These are phyloP conservation scores for Bifiguratus adelaidae DNA, from an alignment of 192 early-diverging fungal species.

Conservation along the genomic window DNA sequence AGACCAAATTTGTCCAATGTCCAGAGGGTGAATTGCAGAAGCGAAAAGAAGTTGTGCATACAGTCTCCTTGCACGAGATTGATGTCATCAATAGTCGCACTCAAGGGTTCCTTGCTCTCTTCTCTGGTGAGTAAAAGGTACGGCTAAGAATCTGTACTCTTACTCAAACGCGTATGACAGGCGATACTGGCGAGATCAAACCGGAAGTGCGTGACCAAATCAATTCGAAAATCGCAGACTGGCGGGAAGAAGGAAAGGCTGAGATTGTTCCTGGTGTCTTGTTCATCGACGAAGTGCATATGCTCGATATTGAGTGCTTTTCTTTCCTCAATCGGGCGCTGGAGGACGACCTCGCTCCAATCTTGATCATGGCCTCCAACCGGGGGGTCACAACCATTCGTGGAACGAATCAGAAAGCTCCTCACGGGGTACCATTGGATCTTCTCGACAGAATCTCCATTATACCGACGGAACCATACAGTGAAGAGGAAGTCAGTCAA, in stretches of 20 bases:
- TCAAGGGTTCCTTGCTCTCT: conserved; percentile 95
- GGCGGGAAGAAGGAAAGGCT: conserved; percentile 97
- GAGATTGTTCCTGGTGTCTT: conserved; percentile 97
- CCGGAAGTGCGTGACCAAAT: conserved; percentile 95
- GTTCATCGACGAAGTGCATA: conserved; percentile 99
- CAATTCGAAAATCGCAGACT: conserved; percentile 92
- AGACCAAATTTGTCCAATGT: conserved; percentile 95
- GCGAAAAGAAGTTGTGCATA: conserved; percentile 94
- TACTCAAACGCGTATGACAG: too few relatives aligned
- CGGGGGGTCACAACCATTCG: conserved; percentile 91
- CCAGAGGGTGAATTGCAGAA: conserved; percentile 98
- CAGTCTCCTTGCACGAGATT: conserved; percentile 97
- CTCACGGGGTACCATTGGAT: conserved; percentile 97
- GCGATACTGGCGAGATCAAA: conserved; percentile 97
- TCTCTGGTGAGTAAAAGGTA: conserved; percentile 73
- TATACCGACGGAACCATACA: conserved; percentile 87
- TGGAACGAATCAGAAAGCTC: conserved; percentile 92
- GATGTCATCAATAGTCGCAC: conserved; percentile 97
- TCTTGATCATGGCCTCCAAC: conserved; percentile 99
- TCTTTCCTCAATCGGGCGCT: conserved; percentile 96
- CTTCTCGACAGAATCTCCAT: conserved; percentile 91
- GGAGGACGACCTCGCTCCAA: conserved; percentile 92
- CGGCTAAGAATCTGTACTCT: not conserved
- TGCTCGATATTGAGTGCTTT: conserved; percentile 99
- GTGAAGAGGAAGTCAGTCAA: conserved; percentile 70